Base-by-base conservation (phyloP, 805 yeast genomes). In the Lachancea sp. region DNA sequence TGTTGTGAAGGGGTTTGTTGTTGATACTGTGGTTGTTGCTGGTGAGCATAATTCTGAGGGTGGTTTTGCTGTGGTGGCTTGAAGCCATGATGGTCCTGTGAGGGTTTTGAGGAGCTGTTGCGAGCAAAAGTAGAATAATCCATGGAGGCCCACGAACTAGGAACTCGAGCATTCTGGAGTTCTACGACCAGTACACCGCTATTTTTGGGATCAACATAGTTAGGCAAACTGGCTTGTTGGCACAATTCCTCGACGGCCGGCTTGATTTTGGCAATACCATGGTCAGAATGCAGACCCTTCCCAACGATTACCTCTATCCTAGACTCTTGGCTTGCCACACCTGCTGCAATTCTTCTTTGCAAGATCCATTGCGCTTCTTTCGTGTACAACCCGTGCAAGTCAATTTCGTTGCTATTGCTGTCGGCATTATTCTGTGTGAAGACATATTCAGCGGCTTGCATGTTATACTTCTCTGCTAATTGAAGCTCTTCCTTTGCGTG, bases 171-270 rank as follows among this genome's bases (percentile, higher is more conserved):
- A 17, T 67, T 64, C n/a, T 59, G 50, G 40, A 86, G 70, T 49
- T 82, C 82, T 41, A 89, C 77, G 8, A 83, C 69, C 45, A 89
- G 58, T 3, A 89, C 95, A 23, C 97, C 97, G 2, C 83, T 47
- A 59, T 90, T 90, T 40, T 81, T 73, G 2, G 70, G 68, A 51
- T 88, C 90, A 25, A 83, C 69, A 50, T 75, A 69, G 47, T 74
- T 75, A 21, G 63, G 72, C 48, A 89, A 70, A 19, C 75, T 66
- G 31, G 81, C 75, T 50, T 85, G 83, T 24, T 65, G 56, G 61
- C 96, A 87, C 55, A 86, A 63, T 36, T 76, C 72, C 55, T 86
- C 92, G 15, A 88, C 77, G 0, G 96, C 96, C 2, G 97, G 97
- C 60, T 82, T 84, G 51, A 90, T 64, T 61, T 88, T 89, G 30